Percentiles rank a stretch among this genome's conserved stretches.
phyloP scores from a whole-genome alignment of 2,329 filamentous ascomycete genomes.

The Scedosporium boydii region DNA sequence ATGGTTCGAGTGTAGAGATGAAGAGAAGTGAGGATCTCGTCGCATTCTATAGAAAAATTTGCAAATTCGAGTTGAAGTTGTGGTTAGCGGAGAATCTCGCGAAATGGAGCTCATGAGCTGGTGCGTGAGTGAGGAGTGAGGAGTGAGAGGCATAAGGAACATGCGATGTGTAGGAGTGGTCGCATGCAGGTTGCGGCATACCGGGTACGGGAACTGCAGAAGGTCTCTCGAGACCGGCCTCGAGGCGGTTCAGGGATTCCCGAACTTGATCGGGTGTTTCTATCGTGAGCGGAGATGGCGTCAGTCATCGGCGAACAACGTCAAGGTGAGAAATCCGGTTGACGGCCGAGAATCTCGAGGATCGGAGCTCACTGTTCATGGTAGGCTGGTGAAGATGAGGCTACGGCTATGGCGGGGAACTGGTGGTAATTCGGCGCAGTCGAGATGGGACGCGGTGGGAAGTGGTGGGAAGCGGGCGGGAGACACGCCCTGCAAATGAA shows the following conservation, averaged over 20 bases:
- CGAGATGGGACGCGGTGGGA: neutral
- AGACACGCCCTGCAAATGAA: neutral
- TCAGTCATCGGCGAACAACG: neutral
- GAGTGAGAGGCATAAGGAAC: neutral
- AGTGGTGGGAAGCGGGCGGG: neutral
- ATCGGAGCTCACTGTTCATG: neutral
- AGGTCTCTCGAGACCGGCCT: constrained; percentile 2
- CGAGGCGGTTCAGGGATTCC: constrained; percentile 1
- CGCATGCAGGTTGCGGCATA: neutral
- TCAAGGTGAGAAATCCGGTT: too few species aligned
- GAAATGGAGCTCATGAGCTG: neutral
- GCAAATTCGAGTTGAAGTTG: neutral
- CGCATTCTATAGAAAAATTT: neutral
- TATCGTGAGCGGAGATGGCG: neutral
- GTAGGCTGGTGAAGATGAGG: neutral
- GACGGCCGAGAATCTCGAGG: neutral
- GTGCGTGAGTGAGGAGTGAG: neutral
- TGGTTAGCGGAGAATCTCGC: neutral
- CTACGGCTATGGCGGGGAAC: neutral
- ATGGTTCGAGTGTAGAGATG: constrained; percentile 6
- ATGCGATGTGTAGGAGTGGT: too few species aligned
- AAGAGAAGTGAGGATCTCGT: constrained; percentile 4
- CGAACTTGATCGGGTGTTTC: constrained; percentile 4
- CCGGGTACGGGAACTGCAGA: neutral
- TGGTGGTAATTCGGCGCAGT: neutral